These are phyloP conservation scores for Tillandsia fasciculata DNA, from an alignment of 176 grass and related monocot species.

Conservation along the genomic window DNA sequence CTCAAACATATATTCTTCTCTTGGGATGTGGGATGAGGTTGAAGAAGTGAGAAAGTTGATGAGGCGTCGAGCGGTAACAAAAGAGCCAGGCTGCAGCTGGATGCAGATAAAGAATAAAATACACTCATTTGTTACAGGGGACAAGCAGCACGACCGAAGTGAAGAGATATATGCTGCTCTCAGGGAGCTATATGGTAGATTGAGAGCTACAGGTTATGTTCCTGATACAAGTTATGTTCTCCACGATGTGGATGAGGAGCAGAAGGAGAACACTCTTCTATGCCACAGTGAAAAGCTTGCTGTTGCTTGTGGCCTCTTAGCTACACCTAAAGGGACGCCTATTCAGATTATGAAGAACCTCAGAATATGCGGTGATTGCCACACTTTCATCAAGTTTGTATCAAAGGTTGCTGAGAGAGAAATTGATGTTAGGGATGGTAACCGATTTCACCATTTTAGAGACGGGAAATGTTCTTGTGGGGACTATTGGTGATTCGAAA, in stretches of 20 bases:
- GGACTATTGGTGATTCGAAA: background rate
- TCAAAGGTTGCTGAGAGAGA: background rate
- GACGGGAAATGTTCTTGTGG: background rate
- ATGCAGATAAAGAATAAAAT: conserved; percentile 51
- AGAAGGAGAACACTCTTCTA: conserved; percentile 43
- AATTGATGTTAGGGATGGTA: background rate
- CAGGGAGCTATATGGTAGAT: conserved; percentile 28
- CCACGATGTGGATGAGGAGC: conserved; percentile 52
- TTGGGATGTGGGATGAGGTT: conserved; percentile 56
- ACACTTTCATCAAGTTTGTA: conserved; percentile 1
- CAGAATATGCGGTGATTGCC: background rate
- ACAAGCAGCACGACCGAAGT: conserved; percentile 43
- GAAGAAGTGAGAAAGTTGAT: conserved; percentile 49
- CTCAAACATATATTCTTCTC: conserved; percentile 65
- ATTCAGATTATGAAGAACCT: conserved; percentile 1
- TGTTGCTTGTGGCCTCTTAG: conserved; percentile 53
- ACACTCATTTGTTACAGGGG: conserved; percentile 44
- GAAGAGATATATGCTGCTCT: conserved; percentile 38
- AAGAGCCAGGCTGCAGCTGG: conserved; percentile 56
- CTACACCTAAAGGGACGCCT: conserved; percentile 18
- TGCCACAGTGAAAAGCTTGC: conserved; percentile 53
- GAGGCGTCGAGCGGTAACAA: conserved; percentile 39
- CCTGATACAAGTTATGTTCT: conserved; percentile 57
- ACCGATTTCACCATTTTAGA: background rate
- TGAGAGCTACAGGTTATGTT: conserved; percentile 51